Conservation (phyloP, 768 basidiomycete species). For the Lepiota brunneoincarnata region DNA sequence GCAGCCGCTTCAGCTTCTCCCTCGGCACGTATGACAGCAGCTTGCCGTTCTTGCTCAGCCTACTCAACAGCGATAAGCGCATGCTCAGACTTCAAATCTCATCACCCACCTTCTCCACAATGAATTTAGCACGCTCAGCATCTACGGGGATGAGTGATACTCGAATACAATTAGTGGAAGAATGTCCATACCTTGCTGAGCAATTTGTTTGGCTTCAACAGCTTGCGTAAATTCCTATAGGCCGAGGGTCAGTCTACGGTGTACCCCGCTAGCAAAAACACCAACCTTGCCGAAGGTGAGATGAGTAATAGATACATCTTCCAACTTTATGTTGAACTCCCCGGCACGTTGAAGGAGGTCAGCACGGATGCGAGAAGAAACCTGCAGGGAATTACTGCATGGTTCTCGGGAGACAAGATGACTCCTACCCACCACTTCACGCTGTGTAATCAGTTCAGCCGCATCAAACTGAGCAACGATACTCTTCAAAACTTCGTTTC, state of each 20-base stretch:
- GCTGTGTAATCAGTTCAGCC: conserved; percentile 93
- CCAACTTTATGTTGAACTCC: conserved; percentile 93
- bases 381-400: conserved; percentile 37
- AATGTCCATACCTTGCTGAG: conserved; percentile 78
- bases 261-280: background rate
- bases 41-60: conserved; percentile 99
- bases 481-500: conserved; percentile 96
- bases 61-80: conserved; percentile 28
- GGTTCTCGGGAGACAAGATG: background rate
- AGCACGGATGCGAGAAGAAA: conserved; percentile 87
- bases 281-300: conserved; percentile 82
- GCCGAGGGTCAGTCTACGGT: conserved; percentile 6
- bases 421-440: conserved; percentile 77
- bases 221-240: conserved; percentile 89
- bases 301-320: conserved; percentile 97
- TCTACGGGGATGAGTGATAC: conserved; percentile 44
- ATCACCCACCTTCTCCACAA: conserved; percentile 85
- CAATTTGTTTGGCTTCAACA: conserved; percentile 99
- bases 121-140: conserved; percentile 98
- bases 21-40: conserved; percentile 95
- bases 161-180: background rate
- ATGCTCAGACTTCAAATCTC: background rate
- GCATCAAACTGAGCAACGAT: conserved; percentile 99
- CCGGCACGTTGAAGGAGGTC: conserved; percentile 91
- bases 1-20: conserved; percentile 97